A percentile compares a stretch with the other conserved stretches of the same genome.
Evolutionary conservation across 805 yeast species (phyloP).

Genomic region (Ogataea kodamae): DNA sequence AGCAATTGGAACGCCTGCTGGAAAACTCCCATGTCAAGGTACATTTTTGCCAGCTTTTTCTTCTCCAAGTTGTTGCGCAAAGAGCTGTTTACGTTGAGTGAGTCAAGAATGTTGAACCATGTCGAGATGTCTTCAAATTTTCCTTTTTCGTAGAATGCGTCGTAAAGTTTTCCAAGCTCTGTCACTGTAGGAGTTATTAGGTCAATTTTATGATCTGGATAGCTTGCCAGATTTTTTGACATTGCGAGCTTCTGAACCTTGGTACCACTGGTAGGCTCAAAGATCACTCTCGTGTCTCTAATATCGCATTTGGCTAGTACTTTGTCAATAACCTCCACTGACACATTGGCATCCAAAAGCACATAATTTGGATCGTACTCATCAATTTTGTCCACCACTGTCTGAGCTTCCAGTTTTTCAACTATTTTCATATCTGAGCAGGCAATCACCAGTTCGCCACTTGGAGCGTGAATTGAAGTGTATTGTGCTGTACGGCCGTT

Average conservation of each 20-base stretch:
- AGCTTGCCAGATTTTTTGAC: constrained; percentile 36
- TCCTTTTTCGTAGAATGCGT: constrained; percentile 40
- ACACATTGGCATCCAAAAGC: constrained; percentile 68
- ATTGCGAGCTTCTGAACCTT: constrained; percentile 52
- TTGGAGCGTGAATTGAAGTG: constrained; percentile 56
- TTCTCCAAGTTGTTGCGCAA: constrained; percentile 46
- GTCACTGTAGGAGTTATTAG: constrained; percentile 65
- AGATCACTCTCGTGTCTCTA: constrained; percentile 36
- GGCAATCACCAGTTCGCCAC: constrained; percentile 68
- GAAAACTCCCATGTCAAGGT: constrained; percentile 43
- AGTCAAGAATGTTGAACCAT: constrained; percentile 77
- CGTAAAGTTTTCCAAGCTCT: constrained; percentile 57
- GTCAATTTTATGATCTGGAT: constrained; percentile 44
- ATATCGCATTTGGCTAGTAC: constrained; percentile 31
- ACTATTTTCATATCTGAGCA: constrained; percentile 82
- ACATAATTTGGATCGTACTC: constrained; percentile 45
- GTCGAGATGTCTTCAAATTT: constrained; percentile 48
- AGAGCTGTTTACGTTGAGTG: constrained; percentile 44
- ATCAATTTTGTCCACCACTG: constrained; percentile 40
- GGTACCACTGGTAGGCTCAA: constrained; percentile 76
- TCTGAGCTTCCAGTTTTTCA: constrained; percentile 44
- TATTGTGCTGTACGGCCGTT: constrained; percentile 60
- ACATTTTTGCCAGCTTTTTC: constrained; percentile 25
- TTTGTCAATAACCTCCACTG: constrained; percentile 37
- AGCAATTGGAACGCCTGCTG: constrained; percentile 70